Base-by-base conservation (phyloP, 768 basidiomycete genomes). In the Mycena floridula region DNA sequence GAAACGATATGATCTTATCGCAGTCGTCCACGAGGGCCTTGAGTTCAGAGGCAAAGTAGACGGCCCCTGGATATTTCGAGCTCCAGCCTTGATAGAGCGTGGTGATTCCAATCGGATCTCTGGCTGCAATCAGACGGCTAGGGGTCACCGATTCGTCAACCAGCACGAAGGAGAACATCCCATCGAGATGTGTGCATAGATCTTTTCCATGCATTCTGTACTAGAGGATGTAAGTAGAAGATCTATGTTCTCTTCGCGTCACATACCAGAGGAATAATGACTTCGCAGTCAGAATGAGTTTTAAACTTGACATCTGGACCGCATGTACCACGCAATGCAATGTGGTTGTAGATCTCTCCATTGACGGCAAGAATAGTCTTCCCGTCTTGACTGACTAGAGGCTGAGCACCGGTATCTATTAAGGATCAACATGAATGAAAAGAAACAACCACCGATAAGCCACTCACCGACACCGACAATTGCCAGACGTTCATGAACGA, bases 261-360 rank as follows among this genome's bases (percentile, higher is more conserved):
- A 64, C 72, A 57, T 50, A 96, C 95, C 55, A 99, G 65, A 52
- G 94, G 88, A 50, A 98, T 77, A 54, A 99, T 95, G 56, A 96
- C 83, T 64, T 99, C 96, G 64, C 96, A 99, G 58, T 99, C 96
- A 0, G 94, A 97, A 59, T 95, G 89, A 0, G 95, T 98, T 73
- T 91, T 96, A 75, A 98, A 95, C 46, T 80, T 82, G 52, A 82
- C 77, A 45, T 68, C 73, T 36, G 78, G 59, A 27, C 77, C 81
- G 43, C 92, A 66, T 21, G 63, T 67, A 41, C 81, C 76, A 46
- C 89, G 79, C 42, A 98, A 79, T 15, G 83, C 74, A 44, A 89
- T 66, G 60, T 98, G 91, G 73, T 98, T 99, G 76, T 99, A 99
- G 57, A 99, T 98, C 67, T 99, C 96, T 42, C 96, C 96, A 65